Percentiles rank a stretch among this genome's conserved stretches.
These are phyloP conservation scores for Carpinus viminea DNA, from an alignment of 306 rosid genomes.

Conservation along the genomic window DNA sequence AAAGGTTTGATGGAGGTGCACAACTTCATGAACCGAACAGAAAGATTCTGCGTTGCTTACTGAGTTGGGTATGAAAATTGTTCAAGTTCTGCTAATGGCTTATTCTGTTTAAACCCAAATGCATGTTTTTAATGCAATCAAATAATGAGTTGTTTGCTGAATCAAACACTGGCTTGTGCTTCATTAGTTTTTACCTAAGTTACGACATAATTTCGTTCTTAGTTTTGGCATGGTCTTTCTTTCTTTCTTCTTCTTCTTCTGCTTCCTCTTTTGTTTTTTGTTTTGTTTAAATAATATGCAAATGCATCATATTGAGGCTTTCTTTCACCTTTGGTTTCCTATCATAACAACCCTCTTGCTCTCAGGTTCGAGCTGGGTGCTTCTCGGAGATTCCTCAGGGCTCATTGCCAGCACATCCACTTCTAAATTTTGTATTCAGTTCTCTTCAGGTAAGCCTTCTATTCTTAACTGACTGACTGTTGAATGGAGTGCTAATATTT, in stretches of 20 bases:
- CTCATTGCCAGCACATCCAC: constrained; percentile 78
- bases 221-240: constrained; percentile 8
- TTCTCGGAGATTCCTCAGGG: constrained; percentile 85
- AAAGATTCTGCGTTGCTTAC: constrained; percentile 88
- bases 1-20: constrained; percentile 55
- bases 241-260: not conserved
- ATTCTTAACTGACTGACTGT: constrained; percentile 20
- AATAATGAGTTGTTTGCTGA: not conserved
- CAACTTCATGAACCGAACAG: constrained; percentile 75
- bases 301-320: constrained; percentile 18
- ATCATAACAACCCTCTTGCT: constrained; percentile 25
- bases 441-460: constrained; percentile 69
- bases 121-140: not conserved
- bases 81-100: constrained; percentile 11
- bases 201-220: constrained; percentile 1
- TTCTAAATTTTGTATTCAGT: constrained; percentile 77
- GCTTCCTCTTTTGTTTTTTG: constrained; percentile 21
- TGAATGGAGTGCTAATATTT: constrained; percentile 18
- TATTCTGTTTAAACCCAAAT: constrained; percentile 2
- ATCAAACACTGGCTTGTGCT: not conserved
- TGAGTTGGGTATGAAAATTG: constrained; percentile 81
- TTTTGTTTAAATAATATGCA: not conserved
- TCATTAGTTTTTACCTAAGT: not conserved
- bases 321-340: constrained; percentile 15
- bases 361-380: constrained; percentile 94